These are phyloP conservation scores for Chlorella sp. DNA, from an alignment of 139 green algal genomes.

Conservation along the genomic window DNA sequence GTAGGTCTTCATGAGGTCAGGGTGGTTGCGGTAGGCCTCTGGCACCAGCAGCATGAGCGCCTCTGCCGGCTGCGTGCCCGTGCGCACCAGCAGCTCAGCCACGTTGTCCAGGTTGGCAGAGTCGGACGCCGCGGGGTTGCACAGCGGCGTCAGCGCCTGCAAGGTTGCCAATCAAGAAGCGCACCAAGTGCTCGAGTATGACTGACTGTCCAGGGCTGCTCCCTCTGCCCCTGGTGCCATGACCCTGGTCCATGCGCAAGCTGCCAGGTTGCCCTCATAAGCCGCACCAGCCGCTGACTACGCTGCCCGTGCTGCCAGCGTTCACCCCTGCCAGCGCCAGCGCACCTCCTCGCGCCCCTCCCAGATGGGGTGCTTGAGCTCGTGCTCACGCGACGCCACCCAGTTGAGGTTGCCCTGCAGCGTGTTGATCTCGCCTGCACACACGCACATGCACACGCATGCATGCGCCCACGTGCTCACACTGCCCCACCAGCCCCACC, in stretches of 20 bases:
- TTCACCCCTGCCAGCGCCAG: too few species aligned
- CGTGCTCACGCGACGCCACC: slow-evolving; percentile 86
- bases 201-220: too few species aligned
- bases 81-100: slow-evolving; percentile 84
- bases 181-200: too few species aligned
- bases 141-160: slow-evolving; percentile 89
- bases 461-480: background rate
- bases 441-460: too few species aligned
- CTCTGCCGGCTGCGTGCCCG: slow-evolving; percentile 69
- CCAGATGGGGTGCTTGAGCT: slow-evolving; percentile 84
- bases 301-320: too few species aligned
- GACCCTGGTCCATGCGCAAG: too few species aligned
- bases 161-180: too few species aligned
- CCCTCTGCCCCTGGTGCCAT: too few species aligned
- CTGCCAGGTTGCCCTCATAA: too few species aligned
- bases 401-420: slow-evolving; percentile 99
- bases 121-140: slow-evolving; percentile 76
- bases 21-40: slow-evolving; percentile 72
- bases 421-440: slow-evolving; percentile 96
- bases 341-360: slow-evolving; percentile 77
- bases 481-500: background rate
- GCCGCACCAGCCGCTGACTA: too few species aligned
- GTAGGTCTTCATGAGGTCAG: slow-evolving; percentile 75
- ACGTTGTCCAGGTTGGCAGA: slow-evolving; percentile 95
- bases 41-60: slow-evolving; percentile 94